Conservation (phyloP, 495 filamentous ascomycete species). For the Neurospora pannonica region DNA sequence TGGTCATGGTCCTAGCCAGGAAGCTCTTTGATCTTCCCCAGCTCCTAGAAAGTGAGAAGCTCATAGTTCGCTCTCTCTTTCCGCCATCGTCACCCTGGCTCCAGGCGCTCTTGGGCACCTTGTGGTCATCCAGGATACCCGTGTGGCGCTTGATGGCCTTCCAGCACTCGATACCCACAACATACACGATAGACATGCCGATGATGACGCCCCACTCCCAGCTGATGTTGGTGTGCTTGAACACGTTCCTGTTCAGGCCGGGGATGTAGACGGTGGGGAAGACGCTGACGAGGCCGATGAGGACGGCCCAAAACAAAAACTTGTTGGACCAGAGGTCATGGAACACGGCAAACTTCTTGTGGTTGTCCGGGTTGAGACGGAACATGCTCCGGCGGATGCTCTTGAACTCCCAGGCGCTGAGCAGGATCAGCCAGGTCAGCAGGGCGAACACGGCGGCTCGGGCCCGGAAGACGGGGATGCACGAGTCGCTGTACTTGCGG, state of each 20-base stretch:
- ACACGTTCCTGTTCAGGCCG: conserved; percentile 54
- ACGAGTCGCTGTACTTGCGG: conserved; percentile 40
- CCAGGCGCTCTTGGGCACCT: conserved; percentile 30
- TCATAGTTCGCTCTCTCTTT: conserved; percentile 23
- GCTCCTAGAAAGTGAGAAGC: conserved; percentile 33
- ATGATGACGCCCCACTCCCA: conserved; percentile 66
- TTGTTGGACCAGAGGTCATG: conserved; percentile 58
- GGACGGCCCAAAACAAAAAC: conserved; percentile 66
- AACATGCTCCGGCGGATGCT: conserved; percentile 61
- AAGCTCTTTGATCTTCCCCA: conserved; percentile 22
- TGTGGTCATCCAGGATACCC: conserved; percentile 34
- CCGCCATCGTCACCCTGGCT: conserved; percentile 33
- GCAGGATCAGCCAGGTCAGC: conserved; percentile 62
- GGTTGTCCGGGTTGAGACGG: conserved; percentile 50
- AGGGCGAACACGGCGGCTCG: conserved; percentile 69
- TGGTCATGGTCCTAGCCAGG: conserved; percentile 9
- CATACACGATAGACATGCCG: conserved; percentile 50
- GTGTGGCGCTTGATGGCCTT: conserved; percentile 51
- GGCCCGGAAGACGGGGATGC: conserved; percentile 61
- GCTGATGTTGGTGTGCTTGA: conserved; percentile 63
- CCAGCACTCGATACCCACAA: conserved; percentile 57
- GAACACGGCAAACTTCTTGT: conserved; percentile 44
- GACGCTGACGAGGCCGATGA: conserved; percentile 54
- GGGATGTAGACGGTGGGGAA: conserved; percentile 72
- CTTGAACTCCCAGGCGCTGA: conserved; percentile 71